Percentiles rank a stretch among this genome's conserved stretches.
Conservation (phyloP, 257 asterid genomes). For the Fraxinus pennsylvanica region DNA sequence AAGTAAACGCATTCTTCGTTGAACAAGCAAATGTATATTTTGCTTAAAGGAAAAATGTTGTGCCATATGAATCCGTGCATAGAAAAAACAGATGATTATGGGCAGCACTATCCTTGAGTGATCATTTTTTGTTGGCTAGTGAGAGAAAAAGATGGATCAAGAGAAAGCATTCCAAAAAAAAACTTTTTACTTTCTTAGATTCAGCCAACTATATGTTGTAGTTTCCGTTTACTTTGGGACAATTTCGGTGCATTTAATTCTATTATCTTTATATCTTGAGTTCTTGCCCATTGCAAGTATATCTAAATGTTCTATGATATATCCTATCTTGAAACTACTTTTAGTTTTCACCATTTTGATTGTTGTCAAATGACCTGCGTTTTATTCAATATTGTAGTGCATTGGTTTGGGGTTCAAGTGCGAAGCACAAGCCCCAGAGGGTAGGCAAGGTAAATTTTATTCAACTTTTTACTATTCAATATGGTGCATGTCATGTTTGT, state of each 20-base stretch:
- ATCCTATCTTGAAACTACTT: not conserved
- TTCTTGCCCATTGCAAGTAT: not conserved
- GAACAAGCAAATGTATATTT: not conserved
- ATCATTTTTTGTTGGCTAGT: not conserved
- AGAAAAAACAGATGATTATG: not conserved
- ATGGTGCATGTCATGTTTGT: not conserved
- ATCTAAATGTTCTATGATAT: not conserved
- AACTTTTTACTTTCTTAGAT: not conserved
- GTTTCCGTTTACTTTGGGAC: not conserved
- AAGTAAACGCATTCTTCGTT: not conserved
- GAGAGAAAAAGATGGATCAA: not conserved
- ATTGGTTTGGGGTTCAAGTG: constrained; percentile 99
- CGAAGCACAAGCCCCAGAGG: constrained; percentile 96
- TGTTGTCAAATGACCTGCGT: constrained; percentile 26
- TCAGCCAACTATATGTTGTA: not conserved
- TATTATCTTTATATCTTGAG: not conserved
- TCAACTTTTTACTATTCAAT: not conserved
- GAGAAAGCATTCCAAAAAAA: not conserved
- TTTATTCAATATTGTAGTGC: constrained; percentile 54
- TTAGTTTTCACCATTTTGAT: constrained; percentile 5
- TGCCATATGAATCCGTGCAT: not conserved
- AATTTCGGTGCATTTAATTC: not conserved
- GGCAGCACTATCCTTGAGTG: not conserved
- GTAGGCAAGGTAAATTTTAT: constrained; percentile 76
- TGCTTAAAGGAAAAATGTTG: not conserved